Conservation (phyloP, 352 stramenopile species). For the Globisporangium middletonii region DNA sequence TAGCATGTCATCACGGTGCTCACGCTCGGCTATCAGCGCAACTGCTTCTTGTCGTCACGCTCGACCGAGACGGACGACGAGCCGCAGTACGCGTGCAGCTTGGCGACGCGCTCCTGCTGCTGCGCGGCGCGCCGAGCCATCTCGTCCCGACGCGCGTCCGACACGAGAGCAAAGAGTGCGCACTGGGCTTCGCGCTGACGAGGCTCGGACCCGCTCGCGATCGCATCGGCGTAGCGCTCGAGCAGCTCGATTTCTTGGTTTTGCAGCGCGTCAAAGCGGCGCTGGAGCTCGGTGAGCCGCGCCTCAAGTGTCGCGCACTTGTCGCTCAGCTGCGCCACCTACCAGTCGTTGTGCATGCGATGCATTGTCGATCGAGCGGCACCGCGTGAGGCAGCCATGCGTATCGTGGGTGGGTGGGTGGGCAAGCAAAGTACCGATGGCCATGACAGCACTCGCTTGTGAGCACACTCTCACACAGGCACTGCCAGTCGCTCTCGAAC, state of each 20-base stretch:
- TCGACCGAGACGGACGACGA: conserved; percentile 58
- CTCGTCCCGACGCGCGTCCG: conserved; percentile 25
- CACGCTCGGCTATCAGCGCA: conserved; percentile 4
- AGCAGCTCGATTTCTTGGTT: conserved; percentile 37
- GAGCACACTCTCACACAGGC: no score
- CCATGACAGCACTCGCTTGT: no score
- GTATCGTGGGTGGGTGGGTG: no score
- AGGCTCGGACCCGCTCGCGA: conserved; percentile 13
- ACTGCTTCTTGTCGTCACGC: conserved; percentile 24
- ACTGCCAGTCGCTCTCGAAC: background rate
- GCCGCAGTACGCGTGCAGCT: conserved; percentile 54
- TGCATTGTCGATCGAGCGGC: no score
- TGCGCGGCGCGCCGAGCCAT: conserved; percentile 16
- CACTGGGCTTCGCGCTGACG: conserved; percentile 17
- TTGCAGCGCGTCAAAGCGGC: conserved; percentile 13
- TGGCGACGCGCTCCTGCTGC: conserved; percentile 27
- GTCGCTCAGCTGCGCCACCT: conserved; percentile 41
- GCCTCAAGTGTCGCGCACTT: conserved; percentile 33
- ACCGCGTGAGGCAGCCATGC: no score
- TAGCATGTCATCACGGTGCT: no score
- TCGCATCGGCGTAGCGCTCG: conserved; percentile 17
- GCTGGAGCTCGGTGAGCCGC: conserved; percentile 27
- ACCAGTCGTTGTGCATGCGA: no score
- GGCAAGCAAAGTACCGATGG: no score
- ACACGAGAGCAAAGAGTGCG: conserved; percentile 19